Conservation (phyloP, 148 eudicot species). For the Talinum fruticosum region DNA sequence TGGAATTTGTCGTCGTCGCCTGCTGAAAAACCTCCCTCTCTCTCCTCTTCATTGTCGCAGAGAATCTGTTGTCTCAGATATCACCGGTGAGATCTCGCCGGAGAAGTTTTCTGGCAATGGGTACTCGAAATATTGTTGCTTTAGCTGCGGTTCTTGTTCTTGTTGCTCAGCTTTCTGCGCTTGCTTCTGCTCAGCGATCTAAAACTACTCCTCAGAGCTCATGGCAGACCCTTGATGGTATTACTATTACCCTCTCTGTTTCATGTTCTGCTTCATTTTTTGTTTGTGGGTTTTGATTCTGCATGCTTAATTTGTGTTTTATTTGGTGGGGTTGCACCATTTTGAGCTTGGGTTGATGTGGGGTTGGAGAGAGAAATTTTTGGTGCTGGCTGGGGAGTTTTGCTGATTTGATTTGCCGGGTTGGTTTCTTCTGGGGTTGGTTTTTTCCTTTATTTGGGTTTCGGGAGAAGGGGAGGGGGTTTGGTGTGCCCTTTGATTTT, state of each 20-base stretch:
- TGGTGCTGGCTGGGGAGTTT: background rate
- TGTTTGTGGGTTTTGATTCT: background rate
- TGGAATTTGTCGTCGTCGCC: slow-evolving; percentile 5
- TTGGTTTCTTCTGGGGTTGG: background rate
- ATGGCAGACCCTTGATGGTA: slow-evolving; percentile 44
- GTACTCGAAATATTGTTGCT: background rate
- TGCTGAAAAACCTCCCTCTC: too few species aligned
- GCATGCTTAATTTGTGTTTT: background rate
- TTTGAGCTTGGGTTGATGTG: background rate
- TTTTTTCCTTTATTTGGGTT: too few species aligned
- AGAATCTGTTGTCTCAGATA: background rate
- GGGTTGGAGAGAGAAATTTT: background rate
- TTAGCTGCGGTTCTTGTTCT: background rate
- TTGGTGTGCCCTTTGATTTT: background rate
- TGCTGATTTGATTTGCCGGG: slow-evolving; percentile 2
- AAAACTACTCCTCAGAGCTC: background rate
- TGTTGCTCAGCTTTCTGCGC: slow-evolving; percentile 3
- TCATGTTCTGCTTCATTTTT: background rate
- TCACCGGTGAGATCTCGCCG: slow-evolving; percentile 12
- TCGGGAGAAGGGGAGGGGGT: background rate
- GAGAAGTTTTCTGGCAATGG: slow-evolving; percentile 24
- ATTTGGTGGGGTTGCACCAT: background rate
- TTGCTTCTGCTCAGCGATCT: slow-evolving; percentile 31
- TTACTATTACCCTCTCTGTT: background rate
- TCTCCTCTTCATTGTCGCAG: background rate